These are phyloP conservation scores for Lotmaria passim DNA, from an alignment of 208 protist genomes.

Conservation along the genomic window DNA sequence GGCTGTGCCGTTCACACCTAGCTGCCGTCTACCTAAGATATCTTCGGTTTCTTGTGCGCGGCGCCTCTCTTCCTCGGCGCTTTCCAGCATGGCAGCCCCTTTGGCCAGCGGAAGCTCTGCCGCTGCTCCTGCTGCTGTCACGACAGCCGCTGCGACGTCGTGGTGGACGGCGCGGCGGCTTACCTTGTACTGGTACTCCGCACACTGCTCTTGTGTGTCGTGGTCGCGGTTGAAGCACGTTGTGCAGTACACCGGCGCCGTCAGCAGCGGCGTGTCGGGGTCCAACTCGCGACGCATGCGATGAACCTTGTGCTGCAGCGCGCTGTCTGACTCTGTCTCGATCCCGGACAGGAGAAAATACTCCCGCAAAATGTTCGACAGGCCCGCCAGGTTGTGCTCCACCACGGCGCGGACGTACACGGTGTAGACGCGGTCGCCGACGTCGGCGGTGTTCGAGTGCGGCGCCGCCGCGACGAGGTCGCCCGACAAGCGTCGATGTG, in stretches of 20 bases:
- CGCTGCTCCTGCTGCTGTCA: slow-evolving; percentile 1
- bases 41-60: not conserved
- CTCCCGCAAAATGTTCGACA: slow-evolving; percentile 79
- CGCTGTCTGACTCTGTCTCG: slow-evolving; percentile 60
- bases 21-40: not conserved
- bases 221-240: slow-evolving; percentile 82
- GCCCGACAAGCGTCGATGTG: slow-evolving; percentile 57
- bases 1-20: not conserved
- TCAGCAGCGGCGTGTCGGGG: slow-evolving; percentile 65
- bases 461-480: slow-evolving; percentile 57
- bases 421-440: slow-evolving; percentile 75
- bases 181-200: slow-evolving; percentile 80
- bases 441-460: slow-evolving; percentile 42
- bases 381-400: slow-evolving; percentile 57
- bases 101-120: not conserved
- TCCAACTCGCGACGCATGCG: slow-evolving; percentile 84
- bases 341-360: slow-evolving; percentile 81
- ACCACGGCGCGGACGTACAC: slow-evolving; percentile 72
- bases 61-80: not conserved
- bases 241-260: slow-evolving; percentile 65
- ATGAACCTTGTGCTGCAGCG: slow-evolving; percentile 89
- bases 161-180: slow-evolving; percentile 27
- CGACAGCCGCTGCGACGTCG: slow-evolving; percentile 3
- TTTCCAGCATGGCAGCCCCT: not conserved
- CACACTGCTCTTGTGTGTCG: slow-evolving; percentile 67